Evolutionary conservation across 2,329 filamentous ascomycete species (phyloP).

Genomic region (Colletotrichum trifolii): DNA sequence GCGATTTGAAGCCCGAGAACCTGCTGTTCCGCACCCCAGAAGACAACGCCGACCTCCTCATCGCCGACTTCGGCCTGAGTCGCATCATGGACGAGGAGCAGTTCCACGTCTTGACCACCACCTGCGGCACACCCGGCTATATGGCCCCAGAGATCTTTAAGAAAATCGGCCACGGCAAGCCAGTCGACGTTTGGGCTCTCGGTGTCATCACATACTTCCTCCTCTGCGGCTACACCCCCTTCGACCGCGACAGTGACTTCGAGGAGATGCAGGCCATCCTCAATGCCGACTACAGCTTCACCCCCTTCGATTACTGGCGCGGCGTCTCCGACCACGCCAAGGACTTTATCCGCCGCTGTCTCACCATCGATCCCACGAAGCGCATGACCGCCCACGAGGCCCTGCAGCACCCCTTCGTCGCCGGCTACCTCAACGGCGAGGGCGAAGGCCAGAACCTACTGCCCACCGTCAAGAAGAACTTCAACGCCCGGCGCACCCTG

Average conservation of each 20-base stretch:
- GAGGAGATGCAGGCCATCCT: conserved; percentile 99
- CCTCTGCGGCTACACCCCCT: conserved; percentile 96
- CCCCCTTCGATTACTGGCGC: conserved; percentile 95
- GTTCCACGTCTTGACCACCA: conserved; percentile 97
- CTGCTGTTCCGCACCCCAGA: conserved; percentile 96
- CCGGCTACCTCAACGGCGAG: conserved; percentile 59
- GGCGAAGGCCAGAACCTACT: conserved; percentile 71
- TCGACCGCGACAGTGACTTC: conserved; percentile 95
- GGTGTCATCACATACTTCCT: conserved; percentile 99
- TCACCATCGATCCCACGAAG: conserved; percentile 87
- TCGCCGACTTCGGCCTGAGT: conserved; percentile 95
- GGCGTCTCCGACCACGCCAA: conserved; percentile 87
- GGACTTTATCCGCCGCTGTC: conserved; percentile 90
- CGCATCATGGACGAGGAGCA: conserved; percentile 99
- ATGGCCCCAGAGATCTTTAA: conserved; percentile 99
- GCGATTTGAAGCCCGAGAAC: conserved; percentile 97
- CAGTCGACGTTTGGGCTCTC: conserved; percentile 97
- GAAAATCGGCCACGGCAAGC: conserved; percentile 97
- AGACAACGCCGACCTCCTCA: conserved; percentile 95
- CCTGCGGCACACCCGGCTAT: conserved; percentile 96
- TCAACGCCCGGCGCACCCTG: conserved; percentile 75
- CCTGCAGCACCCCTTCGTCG: conserved; percentile 73
- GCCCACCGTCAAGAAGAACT: conserved; percentile 79
- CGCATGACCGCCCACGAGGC: conserved; percentile 92
- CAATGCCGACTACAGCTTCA: conserved; percentile 95